These are phyloP conservation scores for Coprinopsis marcescibilis DNA, from an alignment of 768 basidiomycete species.

Conservation along the genomic window DNA sequence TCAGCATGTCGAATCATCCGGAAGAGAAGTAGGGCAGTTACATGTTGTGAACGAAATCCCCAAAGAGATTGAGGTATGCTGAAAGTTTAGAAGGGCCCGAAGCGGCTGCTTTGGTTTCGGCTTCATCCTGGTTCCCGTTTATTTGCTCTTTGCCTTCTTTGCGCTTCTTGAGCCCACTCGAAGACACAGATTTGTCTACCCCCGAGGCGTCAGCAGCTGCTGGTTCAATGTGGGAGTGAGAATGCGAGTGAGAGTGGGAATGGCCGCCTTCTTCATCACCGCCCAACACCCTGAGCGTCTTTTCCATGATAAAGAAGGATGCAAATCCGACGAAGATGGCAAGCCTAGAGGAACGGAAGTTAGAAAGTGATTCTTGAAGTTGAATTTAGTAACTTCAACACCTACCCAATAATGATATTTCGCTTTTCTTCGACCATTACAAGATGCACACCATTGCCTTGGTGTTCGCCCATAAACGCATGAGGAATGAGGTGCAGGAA, in stretches of 20 bases:
- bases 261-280: conserved; percentile 47
- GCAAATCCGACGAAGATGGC: conserved; percentile 86
- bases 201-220: conserved; percentile 41
- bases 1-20: conserved; percentile 11
- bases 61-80: conserved; percentile 89
- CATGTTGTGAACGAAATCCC: conserved; percentile 95
- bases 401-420: conserved; percentile 84
- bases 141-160: conserved; percentile 25
- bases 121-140: conserved; percentile 13
- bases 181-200: conserved; percentile 30
- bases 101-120: conserved; percentile 23
- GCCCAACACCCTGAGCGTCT: conserved; percentile 76
- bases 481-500: conserved; percentile 91
- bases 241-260: conserved; percentile 58
- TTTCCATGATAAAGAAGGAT: conserved; percentile 91
- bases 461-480: conserved; percentile 85
- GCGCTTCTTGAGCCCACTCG: conserved; percentile 48
- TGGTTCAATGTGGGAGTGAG: conserved; percentile 26
- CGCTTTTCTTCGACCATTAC: conserved; percentile 87
- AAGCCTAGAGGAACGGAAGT: conserved; percentile 36
- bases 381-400: conserved; percentile 6
- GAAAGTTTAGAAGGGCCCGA: conserved; percentile 75
- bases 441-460: conserved; percentile 65
- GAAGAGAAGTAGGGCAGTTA: conserved; percentile 28
- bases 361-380: neutral